These are phyloP conservation scores for Nakaseomyces sp. DNA, from an alignment of 1,139 yeast genomes.

Conservation along the genomic window DNA sequence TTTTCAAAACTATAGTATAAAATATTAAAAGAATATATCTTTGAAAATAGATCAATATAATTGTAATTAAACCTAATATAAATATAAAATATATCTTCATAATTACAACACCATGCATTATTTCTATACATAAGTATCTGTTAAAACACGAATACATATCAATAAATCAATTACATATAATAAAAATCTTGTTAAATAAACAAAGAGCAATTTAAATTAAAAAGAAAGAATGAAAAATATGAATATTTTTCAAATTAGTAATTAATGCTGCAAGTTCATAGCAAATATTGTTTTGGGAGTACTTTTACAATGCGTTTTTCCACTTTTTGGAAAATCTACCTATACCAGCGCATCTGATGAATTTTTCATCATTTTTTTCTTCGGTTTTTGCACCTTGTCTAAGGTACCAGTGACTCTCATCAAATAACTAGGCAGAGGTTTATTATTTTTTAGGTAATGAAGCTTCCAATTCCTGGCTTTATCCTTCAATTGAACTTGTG, in stretches of 20 bases:
- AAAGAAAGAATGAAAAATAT: too few relatives aligned
- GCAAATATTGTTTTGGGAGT: neutral
- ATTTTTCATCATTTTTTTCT: constrained; percentile 18
- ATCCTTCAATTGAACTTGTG: constrained; percentile 86
- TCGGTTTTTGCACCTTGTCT: constrained; percentile 43
- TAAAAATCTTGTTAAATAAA: too few relatives aligned
- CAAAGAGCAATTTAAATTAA: too few relatives aligned
- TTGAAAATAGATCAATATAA: too few relatives aligned
- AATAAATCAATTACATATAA: too few relatives aligned
- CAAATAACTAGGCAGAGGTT: constrained; percentile 70
- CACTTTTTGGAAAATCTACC: too few relatives aligned
- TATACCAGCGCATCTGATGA: neutral
- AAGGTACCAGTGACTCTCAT: constrained; percentile 80
- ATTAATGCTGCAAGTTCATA: neutral
- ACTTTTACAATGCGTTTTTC: neutral
- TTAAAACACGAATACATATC: too few relatives aligned
- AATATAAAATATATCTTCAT: too few relatives aligned
- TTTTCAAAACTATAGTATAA: neutral
- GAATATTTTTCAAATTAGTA: neutral
- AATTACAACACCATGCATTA: too few relatives aligned
- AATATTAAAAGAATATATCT: neutral
- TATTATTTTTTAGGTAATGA: constrained; percentile 63
- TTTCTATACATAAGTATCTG: too few relatives aligned
- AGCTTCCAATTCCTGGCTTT: constrained; percentile 93
- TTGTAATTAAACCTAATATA: too few relatives aligned